A percentile compares a stretch with the other conserved stretches of the same genome.
Evolutionary conservation across 345 rosid genomes (phyloP).

Genomic region (Adansonia digitata): DNA sequence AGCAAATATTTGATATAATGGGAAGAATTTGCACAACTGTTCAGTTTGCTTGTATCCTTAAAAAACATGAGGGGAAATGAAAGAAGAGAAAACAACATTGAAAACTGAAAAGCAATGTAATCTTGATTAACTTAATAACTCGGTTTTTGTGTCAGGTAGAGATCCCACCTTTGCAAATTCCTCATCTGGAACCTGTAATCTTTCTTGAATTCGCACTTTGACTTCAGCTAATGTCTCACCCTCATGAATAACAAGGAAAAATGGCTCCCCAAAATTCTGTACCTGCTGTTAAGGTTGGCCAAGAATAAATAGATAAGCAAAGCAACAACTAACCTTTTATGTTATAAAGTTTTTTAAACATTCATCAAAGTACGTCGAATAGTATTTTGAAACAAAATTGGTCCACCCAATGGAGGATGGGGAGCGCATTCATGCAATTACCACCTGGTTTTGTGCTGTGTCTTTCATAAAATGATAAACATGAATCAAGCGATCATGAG

Average conservation of each 20-base stretch:
- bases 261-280: slow-evolving; percentile 75
- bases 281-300: slow-evolving; percentile 33
- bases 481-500: slow-evolving; percentile 61
- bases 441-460: slow-evolving; percentile 50
- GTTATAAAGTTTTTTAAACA: not conserved
- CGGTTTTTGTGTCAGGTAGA: not conserved
- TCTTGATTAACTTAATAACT: not conserved
- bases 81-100: not conserved
- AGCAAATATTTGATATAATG: not conserved
- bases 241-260: slow-evolving; percentile 64
- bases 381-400: not conserved
- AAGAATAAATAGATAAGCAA: not conserved
- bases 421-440: not conserved
- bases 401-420: not conserved
- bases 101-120: not conserved
- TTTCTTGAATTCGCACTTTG: slow-evolving; percentile 61
- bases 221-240: slow-evolving; percentile 57
- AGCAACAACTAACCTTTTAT: not conserved
- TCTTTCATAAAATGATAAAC: slow-evolving; percentile 71
- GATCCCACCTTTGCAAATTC: slow-evolving; percentile 50
- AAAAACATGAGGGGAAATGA: not conserved
- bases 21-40: not conserved
- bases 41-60: not conserved
- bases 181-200: slow-evolving; percentile 62
- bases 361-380: not conserved